Base-by-base conservation (phyloP, 1,284 basidiomycete genomes). In the Sanghuangporus weigelae region DNA sequence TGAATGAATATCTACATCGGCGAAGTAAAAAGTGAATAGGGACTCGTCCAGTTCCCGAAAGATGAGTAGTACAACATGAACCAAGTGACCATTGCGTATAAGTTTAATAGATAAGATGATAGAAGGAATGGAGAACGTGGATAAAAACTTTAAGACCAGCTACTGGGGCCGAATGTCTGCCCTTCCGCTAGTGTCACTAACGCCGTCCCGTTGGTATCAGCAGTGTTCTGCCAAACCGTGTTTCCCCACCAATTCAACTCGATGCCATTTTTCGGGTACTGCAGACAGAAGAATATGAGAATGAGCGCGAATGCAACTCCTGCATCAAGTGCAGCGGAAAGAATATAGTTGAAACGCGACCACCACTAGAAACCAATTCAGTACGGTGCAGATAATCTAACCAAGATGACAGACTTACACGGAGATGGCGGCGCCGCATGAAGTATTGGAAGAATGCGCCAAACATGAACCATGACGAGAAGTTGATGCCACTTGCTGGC, bases 291-390 rank as follows among this genome's bases (percentile, higher is more conserved):
- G 67, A 73, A 74, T 31, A 75, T 73, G 19, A 75, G 21, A 31
- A 74, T 67, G 4, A 69, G 67, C 10, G 71, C 66, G 23, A 74
- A 62, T 2, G 74, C 73, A 0, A 74, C 69, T 19, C 74, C 74
- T n/a, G 72, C 68, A 60, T 75, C 73, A n/a, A 75, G 68, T 8
- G 69, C 74, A 7, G 74, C 73, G 48, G 63, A 65, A 35, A 92
- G 78, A 67, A 92, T 84, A 72, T 90, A 95, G 78, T 93, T 94
- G 82, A 92, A 94, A 57, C 90, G 85, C 84, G 90, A 88, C 90
- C 91, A 93, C 90, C 91, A 93, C 63, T 65, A 39, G 8, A 62
- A 12, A 57, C 2, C 7, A 44, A 19, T 46, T n/a, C 35, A 44
- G 40, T 55, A 49, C n/a, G 31, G 26, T 49, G 21, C 26, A 51